Conservation (phyloP, 805 yeast species). For the Candida saitoana region DNA sequence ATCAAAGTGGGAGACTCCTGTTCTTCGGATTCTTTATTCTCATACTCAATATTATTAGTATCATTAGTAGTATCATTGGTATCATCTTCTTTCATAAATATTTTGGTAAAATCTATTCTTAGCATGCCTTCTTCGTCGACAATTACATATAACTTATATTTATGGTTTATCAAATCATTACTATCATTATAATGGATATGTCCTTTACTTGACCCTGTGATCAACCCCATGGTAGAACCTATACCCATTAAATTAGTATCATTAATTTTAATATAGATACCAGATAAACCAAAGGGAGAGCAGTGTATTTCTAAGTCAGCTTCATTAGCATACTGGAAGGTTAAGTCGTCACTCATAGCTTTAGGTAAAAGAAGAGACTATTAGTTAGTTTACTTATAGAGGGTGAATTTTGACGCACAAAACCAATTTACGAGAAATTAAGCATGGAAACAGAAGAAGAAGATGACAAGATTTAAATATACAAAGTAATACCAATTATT, state of each 20-base stretch:
- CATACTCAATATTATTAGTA: conserved; percentile 1
- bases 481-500: too few species aligned
- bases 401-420: too few species aligned
- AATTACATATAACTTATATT: conserved; percentile 47
- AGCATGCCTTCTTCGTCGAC: conserved; percentile 44
- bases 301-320: conserved; percentile 54
- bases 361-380: not conserved
- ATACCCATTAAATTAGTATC: conserved; percentile 51
- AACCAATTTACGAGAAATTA: too few species aligned
- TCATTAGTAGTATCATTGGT: not conserved
- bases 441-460: too few species aligned
- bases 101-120: conserved; percentile 50
- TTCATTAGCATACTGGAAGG: conserved; percentile 44
- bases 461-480: too few species aligned
- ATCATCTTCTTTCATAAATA: conserved; percentile 20
- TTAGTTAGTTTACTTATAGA: too few species aligned
- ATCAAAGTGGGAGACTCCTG: conserved; percentile 45
- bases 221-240: conserved; percentile 53
- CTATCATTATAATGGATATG: conserved; percentile 45
- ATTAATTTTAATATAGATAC: conserved; percentile 44
- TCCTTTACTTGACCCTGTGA: conserved; percentile 51
- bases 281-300: conserved; percentile 54
- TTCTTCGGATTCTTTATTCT: conserved; percentile 21
- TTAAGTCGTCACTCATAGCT: conserved; percentile 9
- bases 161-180: conserved; percentile 43